phyloP scores from a whole-genome alignment of 1,284 basidiomycete genomes.

The Agroathelia rolfsii region DNA sequence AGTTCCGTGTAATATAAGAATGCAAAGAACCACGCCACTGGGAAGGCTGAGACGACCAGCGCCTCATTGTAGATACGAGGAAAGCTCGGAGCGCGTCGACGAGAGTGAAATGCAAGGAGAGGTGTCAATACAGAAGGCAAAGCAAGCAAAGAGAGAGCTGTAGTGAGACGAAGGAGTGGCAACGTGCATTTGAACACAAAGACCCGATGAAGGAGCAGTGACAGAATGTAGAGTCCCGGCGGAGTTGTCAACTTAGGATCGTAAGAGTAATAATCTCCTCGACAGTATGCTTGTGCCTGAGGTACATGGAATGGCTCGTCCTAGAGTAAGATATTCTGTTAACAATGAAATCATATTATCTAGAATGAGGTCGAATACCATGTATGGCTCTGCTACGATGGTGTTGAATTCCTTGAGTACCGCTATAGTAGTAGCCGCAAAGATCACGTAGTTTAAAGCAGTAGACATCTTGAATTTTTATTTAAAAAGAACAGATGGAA shows the following conservation, averaged over 20 bases:
- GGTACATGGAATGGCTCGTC: conserved; percentile 94
- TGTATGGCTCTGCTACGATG: conserved; percentile 69
- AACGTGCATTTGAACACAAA: conserved; percentile 71
- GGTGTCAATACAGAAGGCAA: conserved; percentile 56
- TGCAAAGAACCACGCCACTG: conserved; percentile 82
- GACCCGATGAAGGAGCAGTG: conserved; percentile 50
- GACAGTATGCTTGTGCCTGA: conserved; percentile 84
- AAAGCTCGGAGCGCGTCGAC: conserved; percentile 45
- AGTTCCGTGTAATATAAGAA: conserved; percentile 93
- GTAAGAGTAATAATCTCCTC: conserved; percentile 65
- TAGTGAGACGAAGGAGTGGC: conserved; percentile 63
- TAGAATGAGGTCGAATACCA: conserved; percentile 47
- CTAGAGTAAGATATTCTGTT: too few species aligned
- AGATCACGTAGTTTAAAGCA: conserved; percentile 52
- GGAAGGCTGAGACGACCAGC: conserved; percentile 54
- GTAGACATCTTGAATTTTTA: too few species aligned
- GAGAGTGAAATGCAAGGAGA: conserved; percentile 55
- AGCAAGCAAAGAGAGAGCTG: conserved; percentile 47
- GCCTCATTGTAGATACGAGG: conserved; percentile 49
- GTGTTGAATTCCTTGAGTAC: conserved; percentile 60
- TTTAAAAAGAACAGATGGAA: too few species aligned
- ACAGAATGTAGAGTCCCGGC: conserved; percentile 80
- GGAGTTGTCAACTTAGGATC: conserved; percentile 93
- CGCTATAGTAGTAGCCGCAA: conserved; percentile 41
- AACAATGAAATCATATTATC: too few species aligned